Conservation (phyloP, 768 basidiomycete species). For the Daedaleopsis sinensis region DNA sequence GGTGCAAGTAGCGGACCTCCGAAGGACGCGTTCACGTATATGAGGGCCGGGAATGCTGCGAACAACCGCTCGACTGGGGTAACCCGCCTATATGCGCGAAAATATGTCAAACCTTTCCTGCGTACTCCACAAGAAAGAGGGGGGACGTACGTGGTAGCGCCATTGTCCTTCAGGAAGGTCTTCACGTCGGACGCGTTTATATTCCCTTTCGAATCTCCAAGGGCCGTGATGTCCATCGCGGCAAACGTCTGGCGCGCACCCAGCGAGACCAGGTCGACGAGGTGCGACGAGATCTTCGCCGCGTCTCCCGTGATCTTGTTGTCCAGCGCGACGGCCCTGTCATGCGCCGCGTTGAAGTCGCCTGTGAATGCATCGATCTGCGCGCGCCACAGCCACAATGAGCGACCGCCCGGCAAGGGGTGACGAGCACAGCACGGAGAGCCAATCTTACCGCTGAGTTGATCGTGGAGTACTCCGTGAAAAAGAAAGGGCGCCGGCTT, state of each 20-base stretch:
- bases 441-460: not conserved
- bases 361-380: slow-evolving; percentile 25
- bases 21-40: slow-evolving; percentile 35
- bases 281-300: slow-evolving; percentile 22
- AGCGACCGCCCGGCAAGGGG: not conserved
- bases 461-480: slow-evolving; percentile 6
- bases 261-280: slow-evolving; percentile 30
- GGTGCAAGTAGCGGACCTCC: slow-evolving; percentile 30
- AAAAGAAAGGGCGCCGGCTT: slow-evolving; percentile 23
- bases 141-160: not conserved
- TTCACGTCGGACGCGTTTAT: slow-evolving; percentile 30
- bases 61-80: slow-evolving; percentile 38
- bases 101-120: not conserved
- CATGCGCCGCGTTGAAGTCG: slow-evolving; percentile 24
- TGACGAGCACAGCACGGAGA: not conserved
- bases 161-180: slow-evolving; percentile 23
- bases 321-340: slow-evolving; percentile 26
- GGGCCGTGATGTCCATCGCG: slow-evolving; percentile 31
- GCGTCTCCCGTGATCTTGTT: slow-evolving; percentile 26
- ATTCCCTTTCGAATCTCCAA: slow-evolving; percentile 13
- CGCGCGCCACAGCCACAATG: not conserved
- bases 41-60: slow-evolving; percentile 32
- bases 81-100: slow-evolving; percentile 21
- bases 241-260: slow-evolving; percentile 30
- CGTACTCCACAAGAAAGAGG: too few relatives aligned